Evolutionary conservation across 345 rosid genomes (phyloP).

Genomic region (Hevea brasiliensis): DNA sequence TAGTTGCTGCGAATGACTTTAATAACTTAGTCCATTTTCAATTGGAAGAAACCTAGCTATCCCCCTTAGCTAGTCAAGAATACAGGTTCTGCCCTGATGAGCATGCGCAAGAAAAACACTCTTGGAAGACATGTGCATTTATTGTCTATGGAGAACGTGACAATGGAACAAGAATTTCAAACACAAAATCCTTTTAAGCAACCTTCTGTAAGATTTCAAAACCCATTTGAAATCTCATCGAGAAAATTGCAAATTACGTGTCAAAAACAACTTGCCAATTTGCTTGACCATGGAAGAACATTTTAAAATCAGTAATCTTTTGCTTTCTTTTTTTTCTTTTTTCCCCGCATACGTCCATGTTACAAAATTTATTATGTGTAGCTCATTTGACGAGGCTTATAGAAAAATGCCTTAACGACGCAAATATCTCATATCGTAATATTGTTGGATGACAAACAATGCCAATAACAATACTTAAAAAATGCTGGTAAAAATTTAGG

Average conservation of each 20-base stretch:
- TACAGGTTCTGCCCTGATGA: neutral
- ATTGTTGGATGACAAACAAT: too few relatives aligned
- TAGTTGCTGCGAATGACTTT: neutral
- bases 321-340: neutral
- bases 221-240: neutral
- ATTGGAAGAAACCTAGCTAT: neutral
- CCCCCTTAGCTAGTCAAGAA: neutral
- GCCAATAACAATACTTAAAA: too few relatives aligned
- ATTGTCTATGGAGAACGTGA: conserved; percentile 1
- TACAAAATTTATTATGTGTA: too few relatives aligned
- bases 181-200: neutral
- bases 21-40: too few relatives aligned
- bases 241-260: neutral
- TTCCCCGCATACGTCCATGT: too few relatives aligned
- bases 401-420: too few relatives aligned
- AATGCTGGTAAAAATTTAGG: too few relatives aligned
- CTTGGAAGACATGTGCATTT: neutral
- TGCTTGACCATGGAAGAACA: neutral
- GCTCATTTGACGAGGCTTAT: too few relatives aligned
- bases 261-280: neutral
- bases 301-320: too few relatives aligned
- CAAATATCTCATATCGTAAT: too few relatives aligned
- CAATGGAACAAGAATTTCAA: conserved; percentile 5
- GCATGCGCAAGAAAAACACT: neutral
- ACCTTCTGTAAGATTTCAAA: too few relatives aligned